Percentiles rank a stretch among this genome's conserved stretches.
phyloP scores from a whole-genome alignment of 768 basidiomycete species.

The Thelephora ganbajun region DNA sequence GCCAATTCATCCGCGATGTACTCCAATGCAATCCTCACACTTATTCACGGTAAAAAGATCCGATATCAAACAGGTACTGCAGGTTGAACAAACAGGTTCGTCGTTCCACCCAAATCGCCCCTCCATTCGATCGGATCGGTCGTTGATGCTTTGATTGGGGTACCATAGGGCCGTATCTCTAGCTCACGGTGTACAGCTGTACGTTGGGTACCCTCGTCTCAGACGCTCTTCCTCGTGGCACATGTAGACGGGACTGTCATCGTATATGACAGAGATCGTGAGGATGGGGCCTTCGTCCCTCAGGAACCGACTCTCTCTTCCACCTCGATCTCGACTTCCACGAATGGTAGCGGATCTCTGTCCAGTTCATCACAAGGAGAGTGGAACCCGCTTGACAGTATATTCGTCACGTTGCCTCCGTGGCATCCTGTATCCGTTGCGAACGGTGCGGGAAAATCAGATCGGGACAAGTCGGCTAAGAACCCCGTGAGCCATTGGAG shows the following conservation, averaged over 20 bases:
- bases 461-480: constrained; percentile 60
- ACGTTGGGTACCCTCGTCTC: constrained; percentile 73
- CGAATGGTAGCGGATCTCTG: constrained; percentile 11
- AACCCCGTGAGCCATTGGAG: constrained; percentile 92
- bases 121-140: constrained; percentile 6
- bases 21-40: constrained; percentile 2
- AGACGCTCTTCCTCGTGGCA: constrained; percentile 72
- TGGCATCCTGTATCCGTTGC: constrained; percentile 58
- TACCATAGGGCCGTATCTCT: constrained; percentile 57
- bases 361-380: constrained; percentile 25
- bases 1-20: constrained; percentile 8
- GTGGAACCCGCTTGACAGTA: constrained; percentile 68
- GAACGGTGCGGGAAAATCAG: constrained; percentile 17
- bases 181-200: constrained; percentile 79
- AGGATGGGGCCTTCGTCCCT: constrained; percentile 65
- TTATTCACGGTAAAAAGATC: constrained; percentile 33
- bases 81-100: constrained; percentile 77
- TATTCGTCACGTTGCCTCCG: constrained; percentile 73
- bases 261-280: constrained; percentile 83
- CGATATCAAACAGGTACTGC: constrained; percentile 65
- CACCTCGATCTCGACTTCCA: constrained; percentile 10
- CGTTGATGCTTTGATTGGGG: neutral
- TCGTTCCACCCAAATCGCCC: constrained; percentile 2
- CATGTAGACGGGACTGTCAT: constrained; percentile 85
- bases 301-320: constrained; percentile 33